Evolutionary conservation across 306 rosid genomes (phyloP).

Genomic region (Ziziphus jujuba): DNA sequence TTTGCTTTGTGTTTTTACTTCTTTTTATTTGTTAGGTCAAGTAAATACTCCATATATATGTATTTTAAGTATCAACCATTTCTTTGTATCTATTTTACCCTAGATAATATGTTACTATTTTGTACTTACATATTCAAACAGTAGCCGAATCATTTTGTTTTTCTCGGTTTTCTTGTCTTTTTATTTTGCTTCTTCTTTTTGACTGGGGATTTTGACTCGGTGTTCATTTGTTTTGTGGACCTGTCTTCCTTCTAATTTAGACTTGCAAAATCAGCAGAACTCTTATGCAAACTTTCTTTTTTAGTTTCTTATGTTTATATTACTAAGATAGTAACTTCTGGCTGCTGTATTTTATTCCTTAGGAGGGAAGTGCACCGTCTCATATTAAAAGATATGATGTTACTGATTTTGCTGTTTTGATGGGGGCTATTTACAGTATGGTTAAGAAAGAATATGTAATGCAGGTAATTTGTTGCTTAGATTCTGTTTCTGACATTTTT

Average conservation of each 20-base stretch:
- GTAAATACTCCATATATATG: no score
- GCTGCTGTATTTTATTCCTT: constrained; percentile 4
- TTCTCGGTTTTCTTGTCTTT: not conserved
- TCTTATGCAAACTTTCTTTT: not conserved
- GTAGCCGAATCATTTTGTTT: no score
- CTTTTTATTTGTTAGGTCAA: no score
- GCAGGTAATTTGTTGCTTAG: constrained; percentile 55
- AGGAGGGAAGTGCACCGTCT: constrained; percentile 42
- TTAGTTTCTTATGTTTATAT: not conserved
- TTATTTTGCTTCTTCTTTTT: not conserved
- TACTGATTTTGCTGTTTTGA: constrained; percentile 43
- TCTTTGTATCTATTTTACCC: no score
- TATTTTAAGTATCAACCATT: no score
- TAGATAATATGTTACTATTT: no score
- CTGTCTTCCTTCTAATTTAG: not conserved
- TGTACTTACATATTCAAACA: no score
- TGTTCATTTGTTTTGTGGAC: not conserved
- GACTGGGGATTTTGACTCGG: not conserved
- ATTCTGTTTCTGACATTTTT: not conserved
- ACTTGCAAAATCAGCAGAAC: not conserved
- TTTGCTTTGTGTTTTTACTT: no score
- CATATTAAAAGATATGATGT: constrained; percentile 31
- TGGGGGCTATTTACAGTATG: constrained; percentile 65
- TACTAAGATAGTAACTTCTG: not conserved
- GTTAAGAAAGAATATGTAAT: constrained; percentile 61